Evolutionary conservation across 768 basidiomycete species (phyloP).

Genomic region (Rubroboletus pulcherrimus): DNA sequence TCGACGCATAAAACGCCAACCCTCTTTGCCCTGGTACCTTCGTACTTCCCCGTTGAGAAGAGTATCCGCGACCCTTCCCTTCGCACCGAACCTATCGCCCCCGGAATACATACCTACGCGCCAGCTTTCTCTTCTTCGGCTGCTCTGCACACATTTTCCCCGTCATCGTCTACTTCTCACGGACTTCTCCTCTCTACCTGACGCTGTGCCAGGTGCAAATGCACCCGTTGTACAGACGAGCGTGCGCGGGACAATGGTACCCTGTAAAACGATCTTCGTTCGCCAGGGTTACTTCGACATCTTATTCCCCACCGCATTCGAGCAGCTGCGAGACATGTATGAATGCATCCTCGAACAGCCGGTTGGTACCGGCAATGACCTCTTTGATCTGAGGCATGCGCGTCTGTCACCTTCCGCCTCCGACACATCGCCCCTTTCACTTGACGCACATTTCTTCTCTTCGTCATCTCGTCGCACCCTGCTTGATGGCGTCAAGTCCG

Average conservation of each 20-base stretch:
- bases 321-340: slow-evolving; percentile 84
- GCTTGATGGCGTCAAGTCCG: slow-evolving; percentile 66
- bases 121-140: slow-evolving; percentile 77
- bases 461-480: slow-evolving; percentile 52
- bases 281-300: slow-evolving; percentile 97
- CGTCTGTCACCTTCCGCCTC: slow-evolving; percentile 52
- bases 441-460: slow-evolving; percentile 69
- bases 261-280: slow-evolving; percentile 87
- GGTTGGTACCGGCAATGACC: slow-evolving; percentile 20
- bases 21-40: slow-evolving; percentile 55
- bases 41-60: slow-evolving; percentile 55
- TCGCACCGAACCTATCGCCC: slow-evolving; percentile 82
- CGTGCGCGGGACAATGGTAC: slow-evolving; percentile 77
- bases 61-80: slow-evolving; percentile 69
- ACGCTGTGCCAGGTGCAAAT: slow-evolving; percentile 61
- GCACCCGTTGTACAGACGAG: slow-evolving; percentile 97
- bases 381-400: slow-evolving; percentile 24
- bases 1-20: slow-evolving; percentile 50
- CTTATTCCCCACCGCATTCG: slow-evolving; percentile 95
- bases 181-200: slow-evolving; percentile 87
- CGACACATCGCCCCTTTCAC: slow-evolving; percentile 45
- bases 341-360: slow-evolving; percentile 73
- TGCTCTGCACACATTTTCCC: slow-evolving; percentile 81
- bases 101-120: slow-evolving; percentile 95
- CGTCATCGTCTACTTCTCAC: slow-evolving; percentile 91